Base-by-base conservation (phyloP, 169 alveolate species). In the Eimeria falciformis region DNA sequence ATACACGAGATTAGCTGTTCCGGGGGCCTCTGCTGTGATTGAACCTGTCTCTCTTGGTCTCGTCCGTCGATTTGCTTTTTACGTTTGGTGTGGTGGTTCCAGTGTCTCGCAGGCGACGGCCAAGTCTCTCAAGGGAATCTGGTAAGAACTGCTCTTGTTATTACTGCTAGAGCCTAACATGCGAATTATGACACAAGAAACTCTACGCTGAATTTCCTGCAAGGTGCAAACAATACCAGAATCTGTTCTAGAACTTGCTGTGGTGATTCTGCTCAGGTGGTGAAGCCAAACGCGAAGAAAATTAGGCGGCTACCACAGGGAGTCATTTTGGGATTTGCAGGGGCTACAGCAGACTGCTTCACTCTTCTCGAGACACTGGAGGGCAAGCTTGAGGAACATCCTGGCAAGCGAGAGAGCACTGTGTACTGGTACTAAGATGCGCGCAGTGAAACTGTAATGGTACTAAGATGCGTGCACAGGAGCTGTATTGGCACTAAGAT, bases 311-410 rank as follows among this genome's bases (percentile, higher is more conserved):
- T 95, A 73, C 92, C 94, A 29, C 95, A 92, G n/a, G 92, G 91
- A 46, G 93, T 94, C 81, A 66, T 94, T 71, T 83, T 94, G 83
- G 98, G 98, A 14, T 96, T 96, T 69, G 97, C 98, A 4, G 98
- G 98, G 21, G 96, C 98, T 5, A 96, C 98, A 65, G 98, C 98
- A 9, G 98, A 96, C 68, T 95, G 97, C 77, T 94, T 96, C 62
- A 96, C 98, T 25, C 90, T 96, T 47, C 50, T 96, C 25, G 98
- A 96, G 62, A 92, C 93, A 55, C 94, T 96, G 23, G 98, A 96
- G 53, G 94, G 95, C 50, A 95, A 95, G 87, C 95, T 96, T 66
- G 98, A 96, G 33, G 96, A 96, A 84, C 95, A 96, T 53, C 97
- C 97, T 37, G 95, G 96, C 92, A 83, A 94, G 58, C 40, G 40